Conservation (phyloP, 208 protist species). For the Leishmania arabica region DNA sequence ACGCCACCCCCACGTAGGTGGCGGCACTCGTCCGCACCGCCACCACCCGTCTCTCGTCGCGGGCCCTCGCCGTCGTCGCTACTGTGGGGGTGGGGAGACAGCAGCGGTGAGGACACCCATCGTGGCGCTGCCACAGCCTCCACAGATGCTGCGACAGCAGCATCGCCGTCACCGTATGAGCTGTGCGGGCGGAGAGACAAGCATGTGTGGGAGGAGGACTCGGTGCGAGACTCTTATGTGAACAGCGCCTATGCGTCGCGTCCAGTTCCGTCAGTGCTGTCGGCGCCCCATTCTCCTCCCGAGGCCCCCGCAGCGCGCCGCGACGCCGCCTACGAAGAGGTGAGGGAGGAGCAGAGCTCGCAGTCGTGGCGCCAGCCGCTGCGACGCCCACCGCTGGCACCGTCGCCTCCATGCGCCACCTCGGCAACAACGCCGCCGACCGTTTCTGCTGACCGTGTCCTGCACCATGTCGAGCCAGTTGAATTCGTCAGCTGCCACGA, state of each 20-base stretch:
- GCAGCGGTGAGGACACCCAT: background rate
- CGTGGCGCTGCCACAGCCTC: background rate
- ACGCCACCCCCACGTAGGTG: background rate
- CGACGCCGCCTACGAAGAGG: conserved; percentile 25
- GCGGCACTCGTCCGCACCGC: conserved; percentile 9
- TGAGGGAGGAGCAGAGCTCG: conserved; percentile 10
- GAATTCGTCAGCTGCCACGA: conserved; percentile 4
- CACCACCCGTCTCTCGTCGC: background rate
- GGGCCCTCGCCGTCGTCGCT: conserved; percentile 19
- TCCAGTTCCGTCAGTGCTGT: background rate
- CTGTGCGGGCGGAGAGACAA: background rate
- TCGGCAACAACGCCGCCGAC: background rate
- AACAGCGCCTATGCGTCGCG: background rate
- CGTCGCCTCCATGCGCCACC: background rate
- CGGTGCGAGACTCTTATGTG: background rate
- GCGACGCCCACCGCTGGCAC: conserved; percentile 3
- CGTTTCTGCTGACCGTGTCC: background rate
- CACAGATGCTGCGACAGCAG: background rate
- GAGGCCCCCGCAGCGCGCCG: background rate
- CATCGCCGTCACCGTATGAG: conserved; percentile 9
- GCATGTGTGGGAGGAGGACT: background rate
- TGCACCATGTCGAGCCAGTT: background rate
- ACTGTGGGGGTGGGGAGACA: conserved; percentile 31
- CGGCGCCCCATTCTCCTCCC: background rate
- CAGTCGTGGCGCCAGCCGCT: background rate